These are phyloP conservation scores for Isabelozyma gotoi DNA, from an alignment of 805 yeast genomes.

Conservation along the genomic window DNA sequence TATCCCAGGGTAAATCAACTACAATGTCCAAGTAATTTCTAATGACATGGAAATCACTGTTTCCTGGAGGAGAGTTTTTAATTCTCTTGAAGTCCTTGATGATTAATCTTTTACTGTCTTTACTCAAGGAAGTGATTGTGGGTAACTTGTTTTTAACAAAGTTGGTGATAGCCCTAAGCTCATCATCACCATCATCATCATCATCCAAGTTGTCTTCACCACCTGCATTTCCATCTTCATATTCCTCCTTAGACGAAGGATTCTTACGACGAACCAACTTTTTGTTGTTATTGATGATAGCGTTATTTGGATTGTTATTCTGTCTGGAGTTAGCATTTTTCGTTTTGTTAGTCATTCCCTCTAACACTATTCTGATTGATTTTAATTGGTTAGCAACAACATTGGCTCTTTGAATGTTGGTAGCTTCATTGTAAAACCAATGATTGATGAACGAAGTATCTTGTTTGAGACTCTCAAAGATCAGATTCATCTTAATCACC, in stretches of 20 bases:
- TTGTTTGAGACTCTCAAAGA: conserved; percentile 35
- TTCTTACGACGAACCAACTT: conserved; percentile 15
- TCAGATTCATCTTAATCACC: conserved; percentile 30
- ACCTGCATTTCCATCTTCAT: conserved; percentile 8
- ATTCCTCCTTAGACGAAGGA: neutral
- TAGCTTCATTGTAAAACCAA: conserved; percentile 49
- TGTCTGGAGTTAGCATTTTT: conserved; percentile 4
- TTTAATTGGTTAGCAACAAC: conserved; percentile 56
- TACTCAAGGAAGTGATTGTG: conserved; percentile 27
- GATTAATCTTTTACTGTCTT: conserved; percentile 40
- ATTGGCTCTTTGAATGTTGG: conserved; percentile 51
- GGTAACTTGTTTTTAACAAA: conserved; percentile 40
- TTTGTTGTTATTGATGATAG: conserved; percentile 8
- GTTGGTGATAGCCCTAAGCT: conserved; percentile 33
- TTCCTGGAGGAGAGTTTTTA: conserved; percentile 52
- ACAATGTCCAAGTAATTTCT: conserved; percentile 64
- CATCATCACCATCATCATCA: conserved; percentile 49
- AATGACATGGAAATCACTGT: conserved; percentile 64
- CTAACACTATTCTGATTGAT: conserved; percentile 49
- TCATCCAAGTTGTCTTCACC: conserved; percentile 24
- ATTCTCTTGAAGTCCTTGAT: conserved; percentile 55
- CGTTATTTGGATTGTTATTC: neutral
- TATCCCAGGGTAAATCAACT: conserved; percentile 64
- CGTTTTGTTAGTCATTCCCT: conserved; percentile 38
- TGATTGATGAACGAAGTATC: conserved; percentile 38